These are phyloP conservation scores for Physcomitrellopsis africana DNA, from an alignment of 225 moss, liverwort and hornwort species.

Conservation along the genomic window DNA sequence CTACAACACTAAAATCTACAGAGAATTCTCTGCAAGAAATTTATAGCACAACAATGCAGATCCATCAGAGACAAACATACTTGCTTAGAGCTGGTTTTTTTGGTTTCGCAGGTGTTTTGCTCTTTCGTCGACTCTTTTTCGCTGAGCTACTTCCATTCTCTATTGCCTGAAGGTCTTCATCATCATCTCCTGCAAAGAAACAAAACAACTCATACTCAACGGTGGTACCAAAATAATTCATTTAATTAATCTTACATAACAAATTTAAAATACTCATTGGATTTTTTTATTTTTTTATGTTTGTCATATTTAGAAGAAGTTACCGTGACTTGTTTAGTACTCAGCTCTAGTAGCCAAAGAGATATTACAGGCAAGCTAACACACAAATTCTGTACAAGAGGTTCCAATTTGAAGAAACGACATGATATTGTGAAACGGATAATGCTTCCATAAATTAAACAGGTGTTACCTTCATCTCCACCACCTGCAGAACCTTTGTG, in stretches of 20 bases:
- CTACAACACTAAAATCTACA: not conserved
- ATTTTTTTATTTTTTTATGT: no score
- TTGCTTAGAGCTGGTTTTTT: constrained; percentile 64
- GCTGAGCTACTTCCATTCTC: constrained; percentile 64
- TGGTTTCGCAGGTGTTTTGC: constrained; percentile 50
- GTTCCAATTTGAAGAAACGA: not conserved
- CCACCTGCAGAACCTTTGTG: constrained; percentile 70
- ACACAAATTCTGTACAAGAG: constrained; percentile 11
- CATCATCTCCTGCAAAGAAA: constrained; percentile 48
- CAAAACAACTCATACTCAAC: not conserved
- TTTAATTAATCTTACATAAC: no score
- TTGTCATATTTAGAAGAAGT: no score
- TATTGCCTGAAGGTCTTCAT: constrained; percentile 49
- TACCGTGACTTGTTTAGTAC: not conserved
- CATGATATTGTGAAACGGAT: not conserved
- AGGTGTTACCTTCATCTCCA: constrained; percentile 65
- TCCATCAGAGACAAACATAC: constrained; percentile 36
- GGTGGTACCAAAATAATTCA: not conserved
- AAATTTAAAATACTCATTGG: no score
- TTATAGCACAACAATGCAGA: not conserved
- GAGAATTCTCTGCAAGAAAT: not conserved
- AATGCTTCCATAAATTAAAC: not conserved
- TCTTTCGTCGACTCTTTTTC: constrained; percentile 75
- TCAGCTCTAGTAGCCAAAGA: not conserved
- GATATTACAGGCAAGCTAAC: not conserved